Conservation (phyloP, 495 filamentous ascomycete species). For the Aspergillus kassunensis region DNA sequence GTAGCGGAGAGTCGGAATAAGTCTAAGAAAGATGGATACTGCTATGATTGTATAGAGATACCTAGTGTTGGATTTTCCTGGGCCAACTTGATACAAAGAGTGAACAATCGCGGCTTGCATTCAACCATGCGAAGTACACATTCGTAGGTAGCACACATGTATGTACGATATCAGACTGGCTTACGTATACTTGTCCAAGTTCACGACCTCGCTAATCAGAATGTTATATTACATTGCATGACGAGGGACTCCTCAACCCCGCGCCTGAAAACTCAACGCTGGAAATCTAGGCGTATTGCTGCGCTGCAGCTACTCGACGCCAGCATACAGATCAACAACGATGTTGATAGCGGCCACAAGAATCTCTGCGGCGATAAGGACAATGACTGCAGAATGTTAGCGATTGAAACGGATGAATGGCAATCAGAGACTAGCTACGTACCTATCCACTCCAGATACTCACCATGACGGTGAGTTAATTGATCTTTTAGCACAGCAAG, state of each 20-base stretch:
- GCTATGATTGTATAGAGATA: too few relatives aligned
- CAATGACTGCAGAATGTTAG: constrained; percentile 60
- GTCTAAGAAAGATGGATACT: too few relatives aligned
- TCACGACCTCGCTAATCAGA: too few relatives aligned
- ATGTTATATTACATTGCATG: background rate
- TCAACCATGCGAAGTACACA: too few relatives aligned
- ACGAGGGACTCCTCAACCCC: constrained; percentile 2
- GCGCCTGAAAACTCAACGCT: background rate
- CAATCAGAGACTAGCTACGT: constrained; percentile 25
- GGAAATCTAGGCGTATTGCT: background rate
- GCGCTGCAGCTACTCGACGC: constrained; percentile 52
- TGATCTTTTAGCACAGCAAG: constrained; percentile 94
- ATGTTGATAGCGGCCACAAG: constrained; percentile 94
- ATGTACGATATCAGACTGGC: too few relatives aligned
- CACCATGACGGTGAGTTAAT: constrained; percentile 90
- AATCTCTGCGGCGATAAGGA: constrained; percentile 95
- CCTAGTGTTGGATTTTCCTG: too few relatives aligned
- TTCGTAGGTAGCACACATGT: too few relatives aligned
- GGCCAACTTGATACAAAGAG: too few relatives aligned
- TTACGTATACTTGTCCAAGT: too few relatives aligned
- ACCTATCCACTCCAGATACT: constrained; percentile 96
- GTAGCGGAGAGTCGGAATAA: too few relatives aligned
- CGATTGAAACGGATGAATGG: background rate
- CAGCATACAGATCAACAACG: constrained; percentile 88
- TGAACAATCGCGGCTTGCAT: too few relatives aligned